Percentiles rank a stretch among this genome's conserved stretches.
Evolutionary conservation across 2,329 filamentous ascomycete genomes (phyloP).

Genomic region (Capronia coronata): DNA sequence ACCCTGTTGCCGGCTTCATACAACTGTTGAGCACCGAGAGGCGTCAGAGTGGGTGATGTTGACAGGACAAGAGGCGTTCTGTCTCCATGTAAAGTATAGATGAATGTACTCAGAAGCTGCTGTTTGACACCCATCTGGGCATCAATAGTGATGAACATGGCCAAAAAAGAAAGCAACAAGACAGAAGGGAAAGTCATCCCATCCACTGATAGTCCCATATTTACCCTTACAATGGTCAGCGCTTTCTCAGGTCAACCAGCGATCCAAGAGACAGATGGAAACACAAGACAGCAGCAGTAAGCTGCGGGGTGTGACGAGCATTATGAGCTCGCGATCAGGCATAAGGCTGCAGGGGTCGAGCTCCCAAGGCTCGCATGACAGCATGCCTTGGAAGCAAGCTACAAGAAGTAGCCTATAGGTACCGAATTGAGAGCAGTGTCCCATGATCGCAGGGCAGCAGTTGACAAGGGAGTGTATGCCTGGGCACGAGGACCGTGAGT

Average conservation of each 20-base stretch:
- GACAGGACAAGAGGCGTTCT: conserved; percentile 43
- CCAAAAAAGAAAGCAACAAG: conserved; percentile 11
- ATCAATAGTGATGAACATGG: conserved; percentile 11
- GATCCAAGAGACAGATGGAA: not conserved
- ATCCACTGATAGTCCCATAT: conserved; percentile 6
- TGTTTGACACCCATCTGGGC: conserved; percentile 30
- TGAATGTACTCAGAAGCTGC: conserved; percentile 45
- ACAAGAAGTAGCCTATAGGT: conserved; percentile 15
- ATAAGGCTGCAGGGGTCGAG: conserved; percentile 16
- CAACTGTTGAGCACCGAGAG: conserved; percentile 51
- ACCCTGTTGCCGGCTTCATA: conserved; percentile 46
- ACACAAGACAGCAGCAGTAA: conserved; percentile 2
- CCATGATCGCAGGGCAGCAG: conserved; percentile 18
- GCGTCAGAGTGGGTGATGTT: conserved; percentile 41
- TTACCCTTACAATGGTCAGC: not conserved
- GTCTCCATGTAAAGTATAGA: conserved; percentile 51
- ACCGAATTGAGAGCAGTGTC: conserved; percentile 19
- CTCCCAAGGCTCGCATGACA: conserved; percentile 16
- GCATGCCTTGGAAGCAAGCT: conserved; percentile 7
- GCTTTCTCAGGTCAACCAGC: not conserved
- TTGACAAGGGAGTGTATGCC: not conserved
- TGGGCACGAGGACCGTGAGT: not conserved
- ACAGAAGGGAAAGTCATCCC: not conserved
- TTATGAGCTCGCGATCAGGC: conserved; percentile 15
- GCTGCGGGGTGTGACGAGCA: conserved; percentile 18